Conservation (phyloP, 208 protist species). For the Acanthamoeba lenticulata region DNA sequence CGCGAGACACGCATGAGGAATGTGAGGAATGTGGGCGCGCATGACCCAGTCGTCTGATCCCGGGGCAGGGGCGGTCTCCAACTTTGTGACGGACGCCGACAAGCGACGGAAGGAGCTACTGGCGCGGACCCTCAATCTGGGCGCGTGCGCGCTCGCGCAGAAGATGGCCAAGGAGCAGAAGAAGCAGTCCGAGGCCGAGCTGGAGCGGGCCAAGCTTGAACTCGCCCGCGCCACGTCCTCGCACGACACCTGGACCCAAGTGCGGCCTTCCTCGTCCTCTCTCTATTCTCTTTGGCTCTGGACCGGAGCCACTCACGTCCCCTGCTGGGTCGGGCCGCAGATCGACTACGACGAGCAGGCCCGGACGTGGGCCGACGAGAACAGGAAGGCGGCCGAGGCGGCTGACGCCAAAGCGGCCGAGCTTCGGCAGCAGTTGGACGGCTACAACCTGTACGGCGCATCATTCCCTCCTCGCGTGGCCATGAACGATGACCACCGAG, state of each 20-base stretch:
- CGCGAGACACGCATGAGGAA: too few relatives aligned
- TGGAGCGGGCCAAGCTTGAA: background rate
- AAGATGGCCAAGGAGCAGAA: constrained; percentile 69
- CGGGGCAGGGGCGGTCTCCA: constrained; percentile 60
- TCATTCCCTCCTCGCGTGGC: background rate
- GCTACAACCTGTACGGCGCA: background rate
- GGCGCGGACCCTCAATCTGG: constrained; percentile 56
- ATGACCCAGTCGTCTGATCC: background rate
- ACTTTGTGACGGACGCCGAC: constrained; percentile 76
- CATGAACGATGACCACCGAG: too few relatives aligned
- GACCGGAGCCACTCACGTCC: too few relatives aligned
- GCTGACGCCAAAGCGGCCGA: background rate
- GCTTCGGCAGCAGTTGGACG: background rate
- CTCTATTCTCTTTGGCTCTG: background rate
- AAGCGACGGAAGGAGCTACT: constrained; percentile 73
- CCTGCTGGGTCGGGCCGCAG: too few relatives aligned
- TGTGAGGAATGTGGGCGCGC: too few relatives aligned
- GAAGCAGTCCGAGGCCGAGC: constrained; percentile 67
- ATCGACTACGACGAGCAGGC: constrained; percentile 29
- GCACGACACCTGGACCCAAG: constrained; percentile 64
- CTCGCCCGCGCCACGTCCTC: background rate
- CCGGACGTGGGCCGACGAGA: constrained; percentile 48
- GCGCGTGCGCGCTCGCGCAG: constrained; percentile 68
- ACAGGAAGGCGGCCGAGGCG: background rate
- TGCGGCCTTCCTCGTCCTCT: background rate